Conservation (phyloP, 371 early-diverging fungal genomes). For the Umbelopsis sp. region DNA sequence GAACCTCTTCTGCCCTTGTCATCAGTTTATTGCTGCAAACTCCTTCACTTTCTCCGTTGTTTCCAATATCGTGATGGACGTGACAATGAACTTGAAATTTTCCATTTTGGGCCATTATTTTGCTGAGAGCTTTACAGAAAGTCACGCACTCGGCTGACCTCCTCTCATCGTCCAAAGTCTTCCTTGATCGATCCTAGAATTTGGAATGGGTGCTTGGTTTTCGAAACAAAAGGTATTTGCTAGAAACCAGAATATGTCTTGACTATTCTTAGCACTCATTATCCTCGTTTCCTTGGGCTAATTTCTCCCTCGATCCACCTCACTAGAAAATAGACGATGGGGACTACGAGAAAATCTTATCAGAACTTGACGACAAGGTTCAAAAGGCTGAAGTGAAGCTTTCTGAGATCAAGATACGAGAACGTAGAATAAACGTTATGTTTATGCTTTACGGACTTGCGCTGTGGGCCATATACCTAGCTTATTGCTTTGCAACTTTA, state of each 20-base stretch:
- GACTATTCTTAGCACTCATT: background rate
- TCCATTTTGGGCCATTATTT: background rate
- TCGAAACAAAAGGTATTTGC: background rate
- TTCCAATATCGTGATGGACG: background rate
- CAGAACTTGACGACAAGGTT: constrained; percentile 77
- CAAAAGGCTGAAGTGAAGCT: constrained; percentile 69
- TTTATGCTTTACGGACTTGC: constrained; percentile 77
- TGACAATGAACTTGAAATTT: background rate
- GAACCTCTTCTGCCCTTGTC: too few relatives aligned
- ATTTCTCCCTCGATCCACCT: background rate
- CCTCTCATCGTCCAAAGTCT: background rate
- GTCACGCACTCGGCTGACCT: constrained; percentile 6
- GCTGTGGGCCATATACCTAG: constrained; percentile 65
- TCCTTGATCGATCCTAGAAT: background rate
- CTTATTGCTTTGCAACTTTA: constrained; percentile 39
- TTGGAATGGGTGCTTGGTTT: constrained; percentile 10
- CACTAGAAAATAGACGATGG: constrained; percentile 9
- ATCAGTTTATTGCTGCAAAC: too few relatives aligned
- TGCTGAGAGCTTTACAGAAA: background rate
- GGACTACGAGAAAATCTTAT: constrained; percentile 82
- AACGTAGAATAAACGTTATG: constrained; percentile 64
- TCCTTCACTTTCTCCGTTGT: too few relatives aligned
- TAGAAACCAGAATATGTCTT: background rate
- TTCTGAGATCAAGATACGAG: constrained; percentile 63
- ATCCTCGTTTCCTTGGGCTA: background rate